Evolutionary conservation across 208 protist genomes (phyloP), one percentile per base, ranked within the genome.

Genomic region (Porcisia hertigi): DNA sequence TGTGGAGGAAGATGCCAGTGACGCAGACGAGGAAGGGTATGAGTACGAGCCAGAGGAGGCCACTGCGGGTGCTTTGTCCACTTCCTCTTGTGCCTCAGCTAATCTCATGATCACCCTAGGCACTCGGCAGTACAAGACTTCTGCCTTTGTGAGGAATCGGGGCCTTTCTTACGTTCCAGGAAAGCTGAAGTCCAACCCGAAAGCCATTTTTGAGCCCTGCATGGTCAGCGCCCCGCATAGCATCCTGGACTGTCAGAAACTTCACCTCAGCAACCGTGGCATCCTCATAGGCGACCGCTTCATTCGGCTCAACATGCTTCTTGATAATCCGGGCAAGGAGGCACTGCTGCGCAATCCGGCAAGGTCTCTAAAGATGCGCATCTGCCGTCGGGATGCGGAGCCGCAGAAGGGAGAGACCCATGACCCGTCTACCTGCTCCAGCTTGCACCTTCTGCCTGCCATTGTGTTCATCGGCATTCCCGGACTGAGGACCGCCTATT

Each of bases 251-350:
- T 96, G 92, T 76, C 71, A 78, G 25, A 54, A 85, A 20, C 67
- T 96, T 16, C 92, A 96, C 78, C 77, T 94, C 18, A 86, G 45
- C 62, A 92, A 89, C 72, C 85, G 89, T 59, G 92, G 81, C 20
- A 73, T 96, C 20, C 66, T 92, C 25, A 63, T 96, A 12, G 79
- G 81, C 14, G 83, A 93, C 62, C 83, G 84, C 54, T 96, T 92
- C 82, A 85, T 96, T 34, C 86, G 89, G 18, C 67, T 96, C 47
- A 88, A 94, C 82, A 96, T 93, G 88, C 64, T 96, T 45, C 71
- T 92, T 8, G 75, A 94, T 45, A 92, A 91, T 64, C 79, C 80
- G 5, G 92, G 72, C 9, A 80, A 84, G 64, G 69, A 76, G 53
- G 67, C 81, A 55, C 64, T 96, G 41, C 86, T 96, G 76, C 83